These are phyloP conservation scores for Grosmannia huntii DNA, from an alignment of 2,329 filamentous ascomycete species.

Conservation along the genomic window DNA sequence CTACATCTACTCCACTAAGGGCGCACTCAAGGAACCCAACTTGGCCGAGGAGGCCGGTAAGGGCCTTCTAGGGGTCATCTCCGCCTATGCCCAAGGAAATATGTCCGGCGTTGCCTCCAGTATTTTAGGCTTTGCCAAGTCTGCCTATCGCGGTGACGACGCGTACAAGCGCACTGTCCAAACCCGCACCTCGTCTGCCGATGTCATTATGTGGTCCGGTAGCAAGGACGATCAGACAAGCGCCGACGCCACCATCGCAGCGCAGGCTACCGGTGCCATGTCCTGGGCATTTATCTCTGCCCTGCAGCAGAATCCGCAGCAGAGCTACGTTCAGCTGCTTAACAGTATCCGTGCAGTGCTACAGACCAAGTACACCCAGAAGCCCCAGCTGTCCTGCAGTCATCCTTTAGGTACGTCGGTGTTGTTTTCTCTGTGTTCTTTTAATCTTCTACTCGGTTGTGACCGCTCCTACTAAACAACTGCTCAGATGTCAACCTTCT, in stretches of 20 bases:
- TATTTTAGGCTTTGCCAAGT: constrained; percentile 78
- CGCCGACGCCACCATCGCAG: constrained; percentile 76
- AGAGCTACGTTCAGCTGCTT: constrained; percentile 89
- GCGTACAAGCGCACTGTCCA: constrained; percentile 65
- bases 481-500: constrained; percentile 47
- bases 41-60: constrained; percentile 67
- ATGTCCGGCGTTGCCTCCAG: constrained; percentile 67
- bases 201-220: constrained; percentile 96
- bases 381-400: constrained; percentile 91
- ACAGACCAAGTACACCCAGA: constrained; percentile 76
- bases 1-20: constrained; percentile 70
- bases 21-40: constrained; percentile 70
- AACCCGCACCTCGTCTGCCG: constrained; percentile 87
- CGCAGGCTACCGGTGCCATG: constrained; percentile 93
- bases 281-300: constrained; percentile 92
- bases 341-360: constrained; percentile 92
- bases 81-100: constrained; percentile 72
- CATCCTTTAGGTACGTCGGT: constrained; percentile 75
- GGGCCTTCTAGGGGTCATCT: constrained; percentile 59
- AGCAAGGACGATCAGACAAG: constrained; percentile 95
- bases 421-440: neutral
- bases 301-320: constrained; percentile 83
- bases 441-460: neutral
- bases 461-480: constrained; percentile 8
- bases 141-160: constrained; percentile 63